Evolutionary conservation across 2,329 filamentous ascomycete species (phyloP).

Genomic region (Saccharata proteae): DNA sequence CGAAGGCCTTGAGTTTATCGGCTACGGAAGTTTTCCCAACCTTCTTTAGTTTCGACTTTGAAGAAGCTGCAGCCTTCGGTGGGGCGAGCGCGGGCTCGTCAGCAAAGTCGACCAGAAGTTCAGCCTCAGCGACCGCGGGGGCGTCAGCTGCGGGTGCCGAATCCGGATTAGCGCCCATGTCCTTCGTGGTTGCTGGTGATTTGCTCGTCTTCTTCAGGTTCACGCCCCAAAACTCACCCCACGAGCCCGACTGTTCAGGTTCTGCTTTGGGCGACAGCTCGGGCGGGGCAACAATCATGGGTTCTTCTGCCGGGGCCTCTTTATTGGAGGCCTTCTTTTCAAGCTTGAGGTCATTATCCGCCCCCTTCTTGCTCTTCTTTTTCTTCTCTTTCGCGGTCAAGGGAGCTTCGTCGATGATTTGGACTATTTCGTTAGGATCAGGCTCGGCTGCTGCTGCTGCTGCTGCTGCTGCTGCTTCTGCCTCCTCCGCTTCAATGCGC

Average conservation of each 20-base stretch:
- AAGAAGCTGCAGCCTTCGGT: constrained; percentile 13
- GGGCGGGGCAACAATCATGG: constrained; percentile 13
- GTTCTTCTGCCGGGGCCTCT: not conserved
- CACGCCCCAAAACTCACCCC: constrained; percentile 33
- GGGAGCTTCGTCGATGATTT: constrained; percentile 8
- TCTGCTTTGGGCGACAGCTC: constrained; percentile 17
- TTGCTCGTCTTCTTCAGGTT: constrained; percentile 33
- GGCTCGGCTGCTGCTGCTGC: constrained; percentile 13
- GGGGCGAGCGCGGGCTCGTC: constrained; percentile 6
- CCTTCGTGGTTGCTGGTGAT: constrained; percentile 11
- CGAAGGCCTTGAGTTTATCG: constrained; percentile 8
- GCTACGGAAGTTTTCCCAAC: constrained; percentile 8
- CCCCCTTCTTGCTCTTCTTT: constrained; percentile 38
- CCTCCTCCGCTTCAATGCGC: constrained; percentile 12
- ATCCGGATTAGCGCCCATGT: constrained; percentile 8
- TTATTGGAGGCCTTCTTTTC: too few relatives aligned
- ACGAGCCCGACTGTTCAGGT: constrained; percentile 15
- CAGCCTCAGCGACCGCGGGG: constrained; percentile 12
- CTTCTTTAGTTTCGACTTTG: constrained; percentile 19
- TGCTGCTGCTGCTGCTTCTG: constrained; percentile 8
- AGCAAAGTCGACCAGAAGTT: constrained; percentile 12
- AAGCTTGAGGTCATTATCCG: too few relatives aligned
- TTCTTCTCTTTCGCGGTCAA: constrained; percentile 25
- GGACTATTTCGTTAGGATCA: constrained; percentile 7
- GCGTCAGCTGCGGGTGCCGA: constrained; percentile 8